These are phyloP conservation scores for Populus hybrid DNA, from an alignment of 441 rosid species.

Conservation along the genomic window DNA sequence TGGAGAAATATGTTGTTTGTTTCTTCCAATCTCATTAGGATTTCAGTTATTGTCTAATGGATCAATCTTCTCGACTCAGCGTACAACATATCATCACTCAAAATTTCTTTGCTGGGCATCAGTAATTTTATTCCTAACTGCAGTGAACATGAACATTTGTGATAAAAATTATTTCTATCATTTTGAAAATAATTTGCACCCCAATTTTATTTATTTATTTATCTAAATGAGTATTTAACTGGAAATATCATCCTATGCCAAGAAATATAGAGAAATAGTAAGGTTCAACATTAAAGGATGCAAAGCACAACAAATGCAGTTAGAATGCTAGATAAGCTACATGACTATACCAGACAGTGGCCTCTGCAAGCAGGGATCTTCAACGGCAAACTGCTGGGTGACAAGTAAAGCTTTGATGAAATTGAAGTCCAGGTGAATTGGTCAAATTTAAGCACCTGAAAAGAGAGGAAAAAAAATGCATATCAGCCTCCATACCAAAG, in stretches of 20 bases:
- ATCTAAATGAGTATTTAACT: background rate
- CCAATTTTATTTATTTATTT: background rate
- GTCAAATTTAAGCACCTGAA: conserved; percentile 85
- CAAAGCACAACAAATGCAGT: background rate
- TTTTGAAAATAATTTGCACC: background rate
- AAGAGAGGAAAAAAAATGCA: conserved; percentile 10
- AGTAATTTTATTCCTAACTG: background rate
- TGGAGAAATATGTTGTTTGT: background rate
- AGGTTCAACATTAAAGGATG: background rate
- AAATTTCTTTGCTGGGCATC: background rate
- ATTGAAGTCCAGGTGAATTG: conserved; percentile 72
- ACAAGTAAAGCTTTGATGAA: conserved; percentile 87
- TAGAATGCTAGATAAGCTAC: background rate
- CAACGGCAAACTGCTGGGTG: conserved; percentile 92
- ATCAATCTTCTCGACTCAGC: background rate
- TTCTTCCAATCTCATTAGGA: background rate
- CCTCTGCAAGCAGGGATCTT: conserved; percentile 98
- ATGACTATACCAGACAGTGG: conserved; percentile 72
- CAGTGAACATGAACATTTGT: background rate
- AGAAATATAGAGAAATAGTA: background rate
- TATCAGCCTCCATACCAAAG: conserved; percentile 11
- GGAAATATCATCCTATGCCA: background rate
- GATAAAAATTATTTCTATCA: background rate
- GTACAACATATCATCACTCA: background rate
- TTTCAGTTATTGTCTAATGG: background rate